Conservation (phyloP, 768 basidiomycete species). For the Lanmaoa rubissima region DNA sequence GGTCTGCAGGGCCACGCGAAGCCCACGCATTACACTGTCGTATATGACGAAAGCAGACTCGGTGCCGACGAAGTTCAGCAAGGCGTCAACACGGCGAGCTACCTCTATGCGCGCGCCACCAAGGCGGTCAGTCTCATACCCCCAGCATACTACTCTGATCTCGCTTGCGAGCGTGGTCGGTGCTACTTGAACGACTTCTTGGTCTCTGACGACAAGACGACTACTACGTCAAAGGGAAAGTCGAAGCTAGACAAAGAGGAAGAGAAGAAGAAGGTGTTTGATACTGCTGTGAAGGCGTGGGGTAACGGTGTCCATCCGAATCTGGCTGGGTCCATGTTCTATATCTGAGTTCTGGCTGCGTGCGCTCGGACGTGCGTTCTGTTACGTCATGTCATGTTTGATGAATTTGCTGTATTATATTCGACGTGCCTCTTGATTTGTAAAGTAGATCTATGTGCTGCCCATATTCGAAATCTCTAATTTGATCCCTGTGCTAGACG, state of each 20-base stretch:
- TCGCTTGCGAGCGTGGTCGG: constrained; percentile 78
- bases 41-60: constrained; percentile 76
- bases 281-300: constrained; percentile 38
- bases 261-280: constrained; percentile 21
- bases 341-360: constrained; percentile 44
- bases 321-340: constrained; percentile 70
- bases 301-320: constrained; percentile 55
- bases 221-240: constrained; percentile 35
- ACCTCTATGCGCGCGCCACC: constrained; percentile 80
- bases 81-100: constrained; percentile 66
- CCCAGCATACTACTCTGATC: constrained; percentile 77
- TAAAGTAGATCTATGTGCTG: neutral
- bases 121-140: constrained; percentile 81
- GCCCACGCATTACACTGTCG: constrained; percentile 75
- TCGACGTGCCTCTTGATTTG: neutral
- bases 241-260: constrained; percentile 33
- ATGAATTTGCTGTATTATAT: neutral
- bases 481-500: too few relatives aligned
- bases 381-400: neutral
- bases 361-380: neutral
- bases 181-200: constrained; percentile 75
- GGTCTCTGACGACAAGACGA: constrained; percentile 50
- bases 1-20: constrained; percentile 71
- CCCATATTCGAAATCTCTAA: neutral
- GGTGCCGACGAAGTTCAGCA: constrained; percentile 70